Percentiles rank a stretch among this genome's conserved stretches.
Conservation (phyloP, 192 early-diverging fungal genomes). For the Backusella psychrophila region DNA sequence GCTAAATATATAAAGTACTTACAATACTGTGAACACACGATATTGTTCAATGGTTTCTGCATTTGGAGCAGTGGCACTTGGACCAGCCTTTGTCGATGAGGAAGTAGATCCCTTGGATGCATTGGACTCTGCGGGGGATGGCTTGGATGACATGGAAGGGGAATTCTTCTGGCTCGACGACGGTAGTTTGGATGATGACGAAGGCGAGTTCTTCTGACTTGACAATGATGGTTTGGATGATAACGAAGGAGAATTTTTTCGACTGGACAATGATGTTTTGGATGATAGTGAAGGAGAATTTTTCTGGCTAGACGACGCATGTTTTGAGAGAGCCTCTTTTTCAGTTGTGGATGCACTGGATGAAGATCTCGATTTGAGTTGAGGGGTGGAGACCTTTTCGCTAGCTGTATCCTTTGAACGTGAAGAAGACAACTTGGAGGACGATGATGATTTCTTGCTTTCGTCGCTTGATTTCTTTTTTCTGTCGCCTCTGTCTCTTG, state of each 20-base stretch:
- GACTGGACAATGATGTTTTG: neutral
- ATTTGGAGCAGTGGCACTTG: slow-evolving; percentile 17
- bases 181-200: neutral
- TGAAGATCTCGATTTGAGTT: neutral
- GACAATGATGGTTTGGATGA: neutral
- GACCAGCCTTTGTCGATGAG: neutral
- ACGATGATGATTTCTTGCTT: neutral
- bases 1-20: neutral
- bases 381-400: neutral
- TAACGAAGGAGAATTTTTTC: neutral
- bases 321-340: neutral
- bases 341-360: neutral
- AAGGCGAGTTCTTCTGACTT: neutral
- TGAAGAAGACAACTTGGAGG: neutral
- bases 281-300: too few species aligned
- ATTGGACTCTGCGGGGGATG: neutral
- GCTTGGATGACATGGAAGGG: neutral
- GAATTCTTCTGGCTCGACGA: neutral
- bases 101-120: neutral
- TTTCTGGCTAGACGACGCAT: too few species aligned
- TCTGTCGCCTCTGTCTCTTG: neutral
- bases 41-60: slow-evolving; percentile 19
- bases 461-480: neutral
- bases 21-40: slow-evolving; percentile 19
- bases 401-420: neutral